Evolutionary conservation across 2,329 filamentous ascomycete species (phyloP).

Genomic region (Teratosphaeria gauchensis): DNA sequence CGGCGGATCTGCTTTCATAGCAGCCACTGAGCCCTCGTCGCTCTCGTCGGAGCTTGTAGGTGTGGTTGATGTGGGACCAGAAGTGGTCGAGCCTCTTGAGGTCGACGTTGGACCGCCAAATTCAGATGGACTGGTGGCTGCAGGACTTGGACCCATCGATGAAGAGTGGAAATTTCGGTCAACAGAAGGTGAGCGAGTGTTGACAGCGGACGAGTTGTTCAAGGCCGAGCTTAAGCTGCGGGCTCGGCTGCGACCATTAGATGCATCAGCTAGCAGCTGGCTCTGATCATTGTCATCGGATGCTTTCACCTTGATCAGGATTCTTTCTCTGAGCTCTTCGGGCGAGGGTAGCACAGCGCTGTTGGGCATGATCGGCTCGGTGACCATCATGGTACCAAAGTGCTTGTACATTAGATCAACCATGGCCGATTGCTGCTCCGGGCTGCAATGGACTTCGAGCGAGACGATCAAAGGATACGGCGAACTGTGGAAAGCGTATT

Average conservation of each 20-base stretch:
- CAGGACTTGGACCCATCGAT: slow-evolving; percentile 42
- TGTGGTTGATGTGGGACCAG: slow-evolving; percentile 43
- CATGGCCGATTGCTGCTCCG: slow-evolving; percentile 77
- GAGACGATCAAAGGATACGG: slow-evolving; percentile 87
- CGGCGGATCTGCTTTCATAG: slow-evolving; percentile 49
- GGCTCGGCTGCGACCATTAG: slow-evolving; percentile 32
- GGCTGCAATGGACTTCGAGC: slow-evolving; percentile 86
- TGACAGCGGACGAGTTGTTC: slow-evolving; percentile 1
- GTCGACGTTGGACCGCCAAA: slow-evolving; percentile 39
- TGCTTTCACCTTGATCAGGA: slow-evolving; percentile 85
- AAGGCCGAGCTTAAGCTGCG: slow-evolving; percentile 73
- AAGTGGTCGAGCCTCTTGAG: slow-evolving; percentile 46
- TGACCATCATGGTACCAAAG: slow-evolving; percentile 71
- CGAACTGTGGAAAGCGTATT: slow-evolving; percentile 85
- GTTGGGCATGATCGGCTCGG: slow-evolving; percentile 61
- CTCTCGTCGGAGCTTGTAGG: slow-evolving; percentile 65
- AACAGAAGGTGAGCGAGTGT: slow-evolving; percentile 48
- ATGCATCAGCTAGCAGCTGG: slow-evolving; percentile 25
- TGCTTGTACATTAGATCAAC: slow-evolving; percentile 77
- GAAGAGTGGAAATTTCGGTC: slow-evolving; percentile 46
- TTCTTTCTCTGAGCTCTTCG: slow-evolving; percentile 70
- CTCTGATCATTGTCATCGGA: slow-evolving; percentile 35
- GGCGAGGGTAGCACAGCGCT: slow-evolving; percentile 68
- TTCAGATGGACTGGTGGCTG: slow-evolving; percentile 43
- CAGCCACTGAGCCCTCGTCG: slow-evolving; percentile 51